Percentiles rank a stretch among this genome's conserved stretches.
Conservation (phyloP, 2,329 filamentous ascomycete genomes). For the Penicillium paneum region DNA sequence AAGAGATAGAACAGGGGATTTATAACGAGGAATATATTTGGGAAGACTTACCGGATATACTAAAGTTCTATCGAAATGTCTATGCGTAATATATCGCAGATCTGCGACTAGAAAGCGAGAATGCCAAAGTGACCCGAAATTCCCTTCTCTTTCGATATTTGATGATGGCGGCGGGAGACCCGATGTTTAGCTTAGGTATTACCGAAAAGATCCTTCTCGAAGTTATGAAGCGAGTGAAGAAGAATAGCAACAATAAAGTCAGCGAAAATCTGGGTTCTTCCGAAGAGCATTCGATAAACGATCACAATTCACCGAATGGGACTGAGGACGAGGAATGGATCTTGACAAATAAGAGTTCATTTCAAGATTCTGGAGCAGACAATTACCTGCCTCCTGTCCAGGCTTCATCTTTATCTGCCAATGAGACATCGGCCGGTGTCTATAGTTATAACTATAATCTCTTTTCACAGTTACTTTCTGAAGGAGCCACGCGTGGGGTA, state of each 20-base stretch:
- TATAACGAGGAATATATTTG: background rate
- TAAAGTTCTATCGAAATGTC: background rate
- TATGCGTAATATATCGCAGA: background rate
- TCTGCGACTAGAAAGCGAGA: background rate
- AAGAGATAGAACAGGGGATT: background rate
- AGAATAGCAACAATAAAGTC: background rate
- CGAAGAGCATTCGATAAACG: background rate
- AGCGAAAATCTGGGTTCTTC: background rate
- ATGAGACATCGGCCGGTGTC: background rate
- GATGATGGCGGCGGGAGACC: too few species aligned
- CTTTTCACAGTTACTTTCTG: slow-evolving; percentile 4
- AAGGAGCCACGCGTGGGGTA: slow-evolving; percentile 20
- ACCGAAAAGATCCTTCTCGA: background rate
- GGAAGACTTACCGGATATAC: background rate
- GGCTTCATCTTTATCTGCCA: background rate
- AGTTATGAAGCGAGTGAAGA: background rate
- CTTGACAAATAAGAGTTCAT: slow-evolving; percentile 5
- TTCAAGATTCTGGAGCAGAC: slow-evolving; percentile 5
- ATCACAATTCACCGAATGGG: background rate
- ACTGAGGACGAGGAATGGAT: slow-evolving; percentile 10
- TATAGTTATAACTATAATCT: slow-evolving; percentile 6
- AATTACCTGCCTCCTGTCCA: background rate
- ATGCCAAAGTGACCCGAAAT: background rate
- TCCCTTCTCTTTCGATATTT: background rate
- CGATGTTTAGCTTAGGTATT: background rate